Conservation (phyloP, 75 land plant genomes). For the Isoetes taiwanensis region DNA sequence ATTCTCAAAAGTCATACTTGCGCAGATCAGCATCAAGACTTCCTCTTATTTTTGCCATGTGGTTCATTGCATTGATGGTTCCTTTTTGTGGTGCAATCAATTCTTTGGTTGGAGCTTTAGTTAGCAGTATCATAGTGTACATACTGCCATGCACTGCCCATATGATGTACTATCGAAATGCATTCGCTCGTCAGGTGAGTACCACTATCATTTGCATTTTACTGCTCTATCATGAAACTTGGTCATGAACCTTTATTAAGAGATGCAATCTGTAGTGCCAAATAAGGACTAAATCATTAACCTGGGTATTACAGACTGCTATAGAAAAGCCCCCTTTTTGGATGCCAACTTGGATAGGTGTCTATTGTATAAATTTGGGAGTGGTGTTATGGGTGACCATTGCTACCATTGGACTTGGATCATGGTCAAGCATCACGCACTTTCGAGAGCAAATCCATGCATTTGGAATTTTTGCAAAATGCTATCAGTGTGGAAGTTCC, state of each 20-base stretch:
- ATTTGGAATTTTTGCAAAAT: slow-evolving; percentile 28
- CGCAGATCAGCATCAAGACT: slow-evolving; percentile 7
- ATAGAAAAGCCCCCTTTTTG: slow-evolving; percentile 13
- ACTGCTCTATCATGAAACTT: too few relatives aligned
- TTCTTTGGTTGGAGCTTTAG: slow-evolving; percentile 25
- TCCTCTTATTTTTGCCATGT: slow-evolving; percentile 16
- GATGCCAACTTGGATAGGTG: slow-evolving; percentile 13
- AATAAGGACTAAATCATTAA: too few relatives aligned
- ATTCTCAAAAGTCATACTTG: slow-evolving; percentile 2
- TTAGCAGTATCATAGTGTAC: slow-evolving; percentile 24
- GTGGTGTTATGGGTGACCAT: slow-evolving; percentile 25
- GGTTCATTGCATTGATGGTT: slow-evolving; percentile 24
- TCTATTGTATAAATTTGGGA: slow-evolving; percentile 14
- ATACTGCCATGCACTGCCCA: slow-evolving; percentile 19
- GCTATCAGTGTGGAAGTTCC: slow-evolving; percentile 27
- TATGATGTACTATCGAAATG: slow-evolving; percentile 5
- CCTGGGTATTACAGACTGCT: slow-evolving; percentile 11
- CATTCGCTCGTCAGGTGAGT: slow-evolving; percentile 11
- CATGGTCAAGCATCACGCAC: slow-evolving; percentile 35
- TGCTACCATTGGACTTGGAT: slow-evolving; percentile 27
- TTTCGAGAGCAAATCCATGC: slow-evolving; percentile 14
- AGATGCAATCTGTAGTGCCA: too few relatives aligned
- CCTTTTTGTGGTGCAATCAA: slow-evolving; percentile 30
- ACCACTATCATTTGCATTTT: too few relatives aligned
- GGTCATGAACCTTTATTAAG: too few relatives aligned